Evolutionary conservation across 2,329 filamentous ascomycete species (phyloP).

Genomic region (Aspergillus aculeatus): DNA sequence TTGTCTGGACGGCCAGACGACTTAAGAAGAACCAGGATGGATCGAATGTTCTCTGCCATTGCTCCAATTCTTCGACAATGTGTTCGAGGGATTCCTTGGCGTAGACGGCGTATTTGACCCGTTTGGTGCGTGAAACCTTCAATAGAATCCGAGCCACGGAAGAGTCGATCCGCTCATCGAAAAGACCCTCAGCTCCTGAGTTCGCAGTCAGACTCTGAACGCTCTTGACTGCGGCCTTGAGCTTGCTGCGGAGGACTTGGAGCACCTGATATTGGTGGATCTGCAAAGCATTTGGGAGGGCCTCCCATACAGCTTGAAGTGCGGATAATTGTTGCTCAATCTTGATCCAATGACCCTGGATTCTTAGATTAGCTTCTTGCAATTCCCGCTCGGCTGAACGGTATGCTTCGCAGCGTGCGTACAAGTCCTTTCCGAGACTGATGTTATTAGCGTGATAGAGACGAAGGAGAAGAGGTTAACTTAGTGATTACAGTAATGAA

Average conservation of each 20-base stretch:
- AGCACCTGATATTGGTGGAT: not conserved
- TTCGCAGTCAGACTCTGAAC: not conserved
- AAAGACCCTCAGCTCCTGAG: too few species aligned
- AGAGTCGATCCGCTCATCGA: too few species aligned
- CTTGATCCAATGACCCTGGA: not conserved
- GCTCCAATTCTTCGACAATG: not conserved
- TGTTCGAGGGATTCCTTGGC: not conserved
- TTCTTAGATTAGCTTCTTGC: not conserved
- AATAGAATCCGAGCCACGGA: not conserved
- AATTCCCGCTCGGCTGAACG: not conserved
- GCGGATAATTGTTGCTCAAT: not conserved
- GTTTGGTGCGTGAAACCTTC: not conserved
- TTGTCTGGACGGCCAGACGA: not conserved
- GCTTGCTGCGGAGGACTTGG: not conserved
- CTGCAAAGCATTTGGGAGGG: not conserved
- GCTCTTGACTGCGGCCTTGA: not conserved
- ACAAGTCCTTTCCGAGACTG: not conserved
- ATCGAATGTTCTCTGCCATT: constrained; percentile 1
- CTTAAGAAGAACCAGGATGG: not conserved
- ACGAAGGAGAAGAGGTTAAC: not conserved
- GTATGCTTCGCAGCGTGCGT: not conserved
- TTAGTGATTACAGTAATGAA: not conserved
- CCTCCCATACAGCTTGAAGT: not conserved
- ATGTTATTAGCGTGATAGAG: not conserved
- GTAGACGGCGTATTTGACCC: not conserved